Evolutionary conservation across 2,329 filamentous ascomycete species (phyloP).

Genomic region (Bipolaris victoriae): DNA sequence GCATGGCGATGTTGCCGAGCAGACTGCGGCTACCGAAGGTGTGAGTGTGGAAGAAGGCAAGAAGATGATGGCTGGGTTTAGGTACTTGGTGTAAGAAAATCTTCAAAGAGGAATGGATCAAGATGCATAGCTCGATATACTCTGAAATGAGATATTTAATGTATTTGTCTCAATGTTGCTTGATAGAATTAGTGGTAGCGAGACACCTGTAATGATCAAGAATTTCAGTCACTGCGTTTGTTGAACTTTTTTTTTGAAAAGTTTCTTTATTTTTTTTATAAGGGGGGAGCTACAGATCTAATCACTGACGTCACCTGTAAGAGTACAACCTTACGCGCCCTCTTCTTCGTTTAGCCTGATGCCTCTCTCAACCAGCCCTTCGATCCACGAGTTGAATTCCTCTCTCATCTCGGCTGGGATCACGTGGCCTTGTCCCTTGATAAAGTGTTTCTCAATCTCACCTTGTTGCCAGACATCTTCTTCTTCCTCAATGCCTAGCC

Average conservation of each 20-base stretch:
- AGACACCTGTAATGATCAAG: too few relatives aligned
- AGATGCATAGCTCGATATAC: neutral
- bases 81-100: conserved; percentile 36
- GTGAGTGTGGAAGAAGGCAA: conserved; percentile 38
- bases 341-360: conserved; percentile 53
- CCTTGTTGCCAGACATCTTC: conserved; percentile 49
- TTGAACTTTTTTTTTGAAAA: too few relatives aligned
- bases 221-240: too few relatives aligned
- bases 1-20: conserved; percentile 36
- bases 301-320: neutral
- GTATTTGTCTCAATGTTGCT: too few relatives aligned
- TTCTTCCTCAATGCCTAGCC: conserved; percentile 43
- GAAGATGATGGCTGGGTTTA: conserved; percentile 38
- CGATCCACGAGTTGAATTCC: conserved; percentile 71
- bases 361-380: conserved; percentile 62
- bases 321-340: conserved; percentile 7
- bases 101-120: neutral
- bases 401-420: conserved; percentile 71
- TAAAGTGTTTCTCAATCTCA: conserved; percentile 61
- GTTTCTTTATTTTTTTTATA: too few relatives aligned
- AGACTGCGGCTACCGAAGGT: conserved; percentile 39
- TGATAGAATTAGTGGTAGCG: too few relatives aligned
- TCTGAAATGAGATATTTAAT: too few relatives aligned
- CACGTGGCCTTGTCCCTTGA: conserved; percentile 78
- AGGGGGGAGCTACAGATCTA: too few relatives aligned